Conservation (phyloP, 495 filamentous ascomycete genomes). For the Podospora pseudopauciseta region DNA sequence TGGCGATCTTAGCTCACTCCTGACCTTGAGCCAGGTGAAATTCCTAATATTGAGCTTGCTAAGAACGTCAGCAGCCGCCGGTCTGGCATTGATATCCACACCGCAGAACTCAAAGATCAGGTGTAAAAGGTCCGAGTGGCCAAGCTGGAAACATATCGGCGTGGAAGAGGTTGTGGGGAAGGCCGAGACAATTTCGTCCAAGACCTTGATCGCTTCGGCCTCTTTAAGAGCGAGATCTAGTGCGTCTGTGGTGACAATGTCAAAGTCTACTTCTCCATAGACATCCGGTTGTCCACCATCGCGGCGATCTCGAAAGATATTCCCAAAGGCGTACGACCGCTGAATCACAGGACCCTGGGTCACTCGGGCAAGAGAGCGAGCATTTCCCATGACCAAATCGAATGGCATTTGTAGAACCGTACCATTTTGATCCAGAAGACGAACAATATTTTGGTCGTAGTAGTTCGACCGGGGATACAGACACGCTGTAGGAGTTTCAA, state of each 20-base stretch:
- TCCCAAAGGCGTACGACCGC: constrained; percentile 84
- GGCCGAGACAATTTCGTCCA: constrained; percentile 82
- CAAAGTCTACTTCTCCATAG: constrained; percentile 89
- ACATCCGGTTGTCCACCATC: constrained; percentile 74
- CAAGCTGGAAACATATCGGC: constrained; percentile 87
- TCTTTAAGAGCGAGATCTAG: constrained; percentile 86
- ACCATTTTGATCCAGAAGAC: constrained; percentile 76
- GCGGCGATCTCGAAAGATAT: constrained; percentile 74
- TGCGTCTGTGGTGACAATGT: constrained; percentile 77
- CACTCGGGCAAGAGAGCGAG: constrained; percentile 74
- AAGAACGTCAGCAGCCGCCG: constrained; percentile 73
- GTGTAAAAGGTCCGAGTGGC: constrained; percentile 80
- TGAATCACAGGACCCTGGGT: constrained; percentile 54
- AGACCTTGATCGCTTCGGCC: constrained; percentile 88
- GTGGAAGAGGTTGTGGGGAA: constrained; percentile 69
- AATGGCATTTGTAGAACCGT: constrained; percentile 86
- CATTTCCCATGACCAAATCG: constrained; percentile 86
- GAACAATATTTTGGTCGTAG: constrained; percentile 64
- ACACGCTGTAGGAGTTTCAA: constrained; percentile 68
- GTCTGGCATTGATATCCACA: constrained; percentile 63
- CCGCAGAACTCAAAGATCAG: constrained; percentile 84
- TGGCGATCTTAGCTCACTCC: constrained; percentile 75
- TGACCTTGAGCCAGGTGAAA: constrained; percentile 80
- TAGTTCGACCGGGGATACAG: constrained; percentile 78
- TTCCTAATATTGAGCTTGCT: constrained; percentile 84